Conservation (phyloP, 768 basidiomycete genomes). For the Multifurca ochricompacta region DNA sequence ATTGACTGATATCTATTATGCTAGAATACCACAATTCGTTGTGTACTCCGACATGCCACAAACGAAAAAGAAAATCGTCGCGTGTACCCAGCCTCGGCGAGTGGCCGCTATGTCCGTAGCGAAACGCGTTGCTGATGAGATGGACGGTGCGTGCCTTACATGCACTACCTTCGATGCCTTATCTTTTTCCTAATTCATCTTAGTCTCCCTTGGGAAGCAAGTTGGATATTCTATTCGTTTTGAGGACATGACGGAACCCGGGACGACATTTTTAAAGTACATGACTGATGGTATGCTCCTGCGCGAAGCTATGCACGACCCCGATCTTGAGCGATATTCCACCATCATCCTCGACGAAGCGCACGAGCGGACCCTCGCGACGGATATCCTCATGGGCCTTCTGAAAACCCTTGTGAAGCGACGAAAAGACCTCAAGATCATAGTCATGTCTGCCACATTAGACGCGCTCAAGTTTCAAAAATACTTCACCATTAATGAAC, state of each 20-base stretch:
- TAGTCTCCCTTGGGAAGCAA: conserved; percentile 87
- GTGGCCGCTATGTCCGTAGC: conserved; percentile 98
- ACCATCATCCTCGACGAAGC: conserved; percentile 99
- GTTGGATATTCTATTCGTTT: conserved; percentile 99
- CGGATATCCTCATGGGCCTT: conserved; percentile 97
- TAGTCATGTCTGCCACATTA: conserved; percentile 97
- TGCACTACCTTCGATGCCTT: conserved; percentile 17
- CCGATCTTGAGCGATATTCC: conserved; percentile 79
- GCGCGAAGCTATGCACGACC: conserved; percentile 98
- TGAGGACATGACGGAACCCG: conserved; percentile 89
- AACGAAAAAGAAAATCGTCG: conserved; percentile 81
- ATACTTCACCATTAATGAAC: conserved; percentile 58
- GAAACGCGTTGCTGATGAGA: conserved; percentile 97
- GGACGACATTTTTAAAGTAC: conserved; percentile 94
- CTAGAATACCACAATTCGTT: conserved; percentile 93
- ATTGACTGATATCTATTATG: conserved; percentile 1
- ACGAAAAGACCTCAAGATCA: conserved; percentile 87
- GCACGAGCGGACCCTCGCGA: conserved; percentile 95
- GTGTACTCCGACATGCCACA: conserved; percentile 91
- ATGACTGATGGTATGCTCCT: conserved; percentile 99
- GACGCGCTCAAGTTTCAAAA: conserved; percentile 96
- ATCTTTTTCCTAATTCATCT: conserved; percentile 5
- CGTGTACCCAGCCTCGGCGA: conserved; percentile 93
- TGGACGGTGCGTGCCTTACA: conserved; percentile 74
- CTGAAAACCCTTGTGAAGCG: conserved; percentile 77